Evolutionary conservation across 2,329 filamentous ascomycete species (phyloP).

Genomic region (Fusarium brevicatenulatum): DNA sequence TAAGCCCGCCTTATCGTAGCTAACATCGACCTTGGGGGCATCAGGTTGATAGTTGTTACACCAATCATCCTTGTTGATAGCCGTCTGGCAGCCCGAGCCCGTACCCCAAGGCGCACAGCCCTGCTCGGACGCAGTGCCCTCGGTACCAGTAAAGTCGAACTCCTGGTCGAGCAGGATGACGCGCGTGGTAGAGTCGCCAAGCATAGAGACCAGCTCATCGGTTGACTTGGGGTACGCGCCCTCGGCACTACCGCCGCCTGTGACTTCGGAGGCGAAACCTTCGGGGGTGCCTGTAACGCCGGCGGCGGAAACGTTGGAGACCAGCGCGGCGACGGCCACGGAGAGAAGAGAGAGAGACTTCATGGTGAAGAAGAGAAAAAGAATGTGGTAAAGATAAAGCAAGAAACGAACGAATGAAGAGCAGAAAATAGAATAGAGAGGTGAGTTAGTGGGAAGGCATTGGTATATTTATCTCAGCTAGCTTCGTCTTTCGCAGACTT

Average conservation of each 20-base stretch:
- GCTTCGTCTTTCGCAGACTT: neutral
- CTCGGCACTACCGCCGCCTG: conserved; percentile 72
- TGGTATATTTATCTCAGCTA: conserved; percentile 10
- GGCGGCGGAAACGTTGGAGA: conserved; percentile 24
- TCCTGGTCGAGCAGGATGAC: conserved; percentile 68
- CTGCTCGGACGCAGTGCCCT: conserved; percentile 61
- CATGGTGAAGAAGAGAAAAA: conserved; percentile 22
- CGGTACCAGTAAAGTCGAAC: conserved; percentile 65
- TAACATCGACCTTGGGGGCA: conserved; percentile 57
- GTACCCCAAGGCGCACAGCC: conserved; percentile 71
- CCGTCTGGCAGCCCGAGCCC: conserved; percentile 62
- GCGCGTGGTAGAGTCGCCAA: conserved; percentile 62
- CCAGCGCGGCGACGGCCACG: conserved; percentile 29
- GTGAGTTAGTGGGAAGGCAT: neutral
- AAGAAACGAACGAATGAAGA: conserved; percentile 8
- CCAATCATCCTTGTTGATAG: conserved; percentile 69
- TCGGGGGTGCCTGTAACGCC: conserved; percentile 51
- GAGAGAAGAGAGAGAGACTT: conserved; percentile 28
- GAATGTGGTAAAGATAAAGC: neutral
- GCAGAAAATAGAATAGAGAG: neutral
- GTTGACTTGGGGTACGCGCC: conserved; percentile 65
- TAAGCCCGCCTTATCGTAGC: conserved; percentile 62
- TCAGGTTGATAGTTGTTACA: conserved; percentile 68
- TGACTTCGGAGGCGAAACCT: conserved; percentile 62
- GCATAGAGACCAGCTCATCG: conserved; percentile 67